Evolutionary conservation across 2,329 filamentous ascomycete species (phyloP).

Genomic region (Fusarium sp.): DNA sequence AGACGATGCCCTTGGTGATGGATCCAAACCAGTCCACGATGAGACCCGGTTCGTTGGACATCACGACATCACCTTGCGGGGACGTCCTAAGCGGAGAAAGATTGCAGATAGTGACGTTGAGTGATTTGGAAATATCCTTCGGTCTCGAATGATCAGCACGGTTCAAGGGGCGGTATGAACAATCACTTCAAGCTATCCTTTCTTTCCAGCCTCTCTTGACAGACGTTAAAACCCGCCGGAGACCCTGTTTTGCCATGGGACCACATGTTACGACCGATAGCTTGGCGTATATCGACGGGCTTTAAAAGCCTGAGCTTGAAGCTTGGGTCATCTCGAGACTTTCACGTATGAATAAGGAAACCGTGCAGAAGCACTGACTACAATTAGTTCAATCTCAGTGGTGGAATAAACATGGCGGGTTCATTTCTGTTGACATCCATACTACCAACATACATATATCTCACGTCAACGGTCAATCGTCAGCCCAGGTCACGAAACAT

Average conservation of each 20-base stretch:
- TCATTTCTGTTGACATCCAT: constrained; percentile 4
- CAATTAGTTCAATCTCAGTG: constrained; percentile 22
- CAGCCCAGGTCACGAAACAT: constrained; percentile 19
- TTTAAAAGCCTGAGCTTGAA: constrained; percentile 12
- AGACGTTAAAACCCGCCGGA: constrained; percentile 10
- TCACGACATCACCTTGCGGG: constrained; percentile 41
- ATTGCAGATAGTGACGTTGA: constrained; percentile 38
- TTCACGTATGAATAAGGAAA: not conserved
- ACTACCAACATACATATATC: constrained; percentile 1
- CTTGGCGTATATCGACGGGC: constrained; percentile 15
- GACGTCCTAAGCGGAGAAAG: constrained; percentile 53
- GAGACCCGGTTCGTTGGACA: constrained; percentile 44
- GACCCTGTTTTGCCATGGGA: constrained; percentile 20
- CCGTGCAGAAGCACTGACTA: constrained; percentile 5
- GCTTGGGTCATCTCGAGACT: constrained; percentile 9
- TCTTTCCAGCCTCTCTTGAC: constrained; percentile 19
- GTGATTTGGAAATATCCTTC: constrained; percentile 8
- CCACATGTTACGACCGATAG: constrained; percentile 9
- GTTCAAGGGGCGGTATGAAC: constrained; percentile 5
- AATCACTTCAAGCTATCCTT: not conserved
- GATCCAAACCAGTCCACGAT: constrained; percentile 37
- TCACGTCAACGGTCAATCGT: constrained; percentile 15
- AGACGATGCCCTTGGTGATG: constrained; percentile 30
- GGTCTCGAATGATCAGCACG: constrained; percentile 8
- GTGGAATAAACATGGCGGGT: constrained; percentile 26